These are phyloP conservation scores for Fragilaria radians DNA, from an alignment of 108 stramenopile genomes.

Conservation along the genomic window DNA sequence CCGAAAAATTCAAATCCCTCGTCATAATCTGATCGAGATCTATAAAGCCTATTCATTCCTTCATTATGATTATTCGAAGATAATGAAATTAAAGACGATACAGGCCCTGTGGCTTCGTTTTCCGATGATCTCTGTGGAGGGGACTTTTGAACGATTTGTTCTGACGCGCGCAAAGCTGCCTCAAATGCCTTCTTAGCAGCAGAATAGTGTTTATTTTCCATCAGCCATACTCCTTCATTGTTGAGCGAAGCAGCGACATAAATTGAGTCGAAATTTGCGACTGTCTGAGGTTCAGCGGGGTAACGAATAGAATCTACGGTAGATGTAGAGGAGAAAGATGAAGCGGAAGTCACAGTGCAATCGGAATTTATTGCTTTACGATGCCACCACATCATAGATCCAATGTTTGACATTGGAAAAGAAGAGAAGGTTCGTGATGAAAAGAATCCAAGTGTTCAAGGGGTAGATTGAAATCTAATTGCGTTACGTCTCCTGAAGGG, in stretches of 20 bases:
- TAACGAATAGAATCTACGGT: too few species aligned
- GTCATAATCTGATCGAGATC: slow-evolving; percentile 39
- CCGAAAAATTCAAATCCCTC: slow-evolving; percentile 49
- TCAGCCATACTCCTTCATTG: slow-evolving; percentile 29
- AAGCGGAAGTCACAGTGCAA: too few species aligned
- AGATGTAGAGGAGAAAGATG: too few species aligned
- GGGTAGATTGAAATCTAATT: too few species aligned
- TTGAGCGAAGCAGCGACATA: slow-evolving; percentile 26
- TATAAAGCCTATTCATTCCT: background rate
- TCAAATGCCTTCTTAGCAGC: slow-evolving; percentile 16
- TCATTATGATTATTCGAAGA: background rate
- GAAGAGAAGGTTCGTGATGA: too few species aligned
- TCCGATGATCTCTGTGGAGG: slow-evolving; percentile 1
- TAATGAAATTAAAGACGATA: background rate
- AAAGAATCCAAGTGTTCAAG: too few species aligned
- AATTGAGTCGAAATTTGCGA: too few species aligned
- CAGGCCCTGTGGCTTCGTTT: background rate
- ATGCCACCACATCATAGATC: too few species aligned
- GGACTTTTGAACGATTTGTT: background rate
- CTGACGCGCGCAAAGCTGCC: slow-evolving; percentile 13
- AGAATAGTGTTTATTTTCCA: slow-evolving; percentile 23
- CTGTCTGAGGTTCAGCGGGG: too few species aligned
- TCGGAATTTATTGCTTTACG: too few species aligned
- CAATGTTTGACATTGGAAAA: too few species aligned
- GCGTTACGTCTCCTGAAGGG: too few species aligned